Evolutionary conservation across 2,329 filamentous ascomycete species (phyloP).

Genomic region (Graphiopsis chlorocephala): DNA sequence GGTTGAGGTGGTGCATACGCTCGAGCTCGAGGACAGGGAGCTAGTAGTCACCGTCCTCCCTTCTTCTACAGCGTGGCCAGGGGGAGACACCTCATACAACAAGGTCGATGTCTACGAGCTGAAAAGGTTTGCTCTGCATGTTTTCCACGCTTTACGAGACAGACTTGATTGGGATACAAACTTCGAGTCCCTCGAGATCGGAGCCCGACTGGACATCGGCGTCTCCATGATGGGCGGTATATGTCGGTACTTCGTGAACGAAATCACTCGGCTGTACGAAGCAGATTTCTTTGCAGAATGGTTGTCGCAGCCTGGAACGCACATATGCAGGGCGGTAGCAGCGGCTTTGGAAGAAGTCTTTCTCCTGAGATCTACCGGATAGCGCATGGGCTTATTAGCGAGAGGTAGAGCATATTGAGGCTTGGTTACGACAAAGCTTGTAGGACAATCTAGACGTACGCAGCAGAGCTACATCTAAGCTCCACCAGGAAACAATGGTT

Average conservation of each 20-base stretch:
- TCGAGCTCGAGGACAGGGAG: not conserved
- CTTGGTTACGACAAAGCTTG: too few relatives aligned
- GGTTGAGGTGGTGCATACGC: not conserved
- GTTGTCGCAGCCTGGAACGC: constrained; percentile 1
- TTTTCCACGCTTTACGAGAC: not conserved
- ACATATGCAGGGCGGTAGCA: not conserved
- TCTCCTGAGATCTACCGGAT: too few relatives aligned
- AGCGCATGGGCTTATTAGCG: too few relatives aligned
- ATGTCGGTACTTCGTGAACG: not conserved
- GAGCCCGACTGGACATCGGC: not conserved
- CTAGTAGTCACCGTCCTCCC: not conserved
- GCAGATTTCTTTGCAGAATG: constrained; percentile 2
- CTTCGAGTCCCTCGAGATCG: not conserved
- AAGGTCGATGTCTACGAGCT: not conserved
- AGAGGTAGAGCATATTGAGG: too few relatives aligned
- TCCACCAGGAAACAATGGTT: too few relatives aligned
- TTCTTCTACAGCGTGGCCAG: not conserved
- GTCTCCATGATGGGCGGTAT: not conserved
- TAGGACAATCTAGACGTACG: too few relatives aligned
- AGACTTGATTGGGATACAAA: not conserved
- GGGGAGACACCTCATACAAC: not conserved
- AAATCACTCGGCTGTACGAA: constrained; percentile 1
- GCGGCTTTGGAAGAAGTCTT: not conserved
- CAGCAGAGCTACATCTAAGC: too few relatives aligned
- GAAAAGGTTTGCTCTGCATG: not conserved